These are phyloP conservation scores for Dunaliella primolecta DNA, from an alignment of 139 green algal genomes.

Conservation along the genomic window DNA sequence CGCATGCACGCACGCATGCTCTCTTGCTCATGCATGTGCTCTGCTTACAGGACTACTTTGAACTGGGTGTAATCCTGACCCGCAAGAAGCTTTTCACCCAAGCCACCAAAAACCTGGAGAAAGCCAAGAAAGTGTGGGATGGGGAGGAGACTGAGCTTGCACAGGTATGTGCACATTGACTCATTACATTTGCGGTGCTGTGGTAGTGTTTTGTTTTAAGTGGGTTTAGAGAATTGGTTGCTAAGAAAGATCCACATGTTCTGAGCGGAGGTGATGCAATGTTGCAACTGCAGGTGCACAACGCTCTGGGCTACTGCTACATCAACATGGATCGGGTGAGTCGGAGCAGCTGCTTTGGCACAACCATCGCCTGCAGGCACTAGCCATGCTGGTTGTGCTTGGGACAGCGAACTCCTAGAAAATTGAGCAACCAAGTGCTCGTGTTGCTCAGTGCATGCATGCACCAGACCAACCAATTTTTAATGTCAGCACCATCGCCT, in stretches of 20 bases:
- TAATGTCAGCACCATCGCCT: no score
- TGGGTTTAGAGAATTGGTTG: neutral
- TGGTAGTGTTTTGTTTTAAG: no score
- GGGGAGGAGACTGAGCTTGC: slow-evolving; percentile 89
- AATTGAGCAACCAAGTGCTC: no score
- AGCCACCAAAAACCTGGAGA: slow-evolving; percentile 89
- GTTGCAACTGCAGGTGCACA: slow-evolving; percentile 89
- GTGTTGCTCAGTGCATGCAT: no score
- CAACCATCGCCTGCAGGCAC: neutral
- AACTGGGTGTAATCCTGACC: slow-evolving; percentile 94
- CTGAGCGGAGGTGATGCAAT: neutral
- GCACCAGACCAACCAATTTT: neutral
- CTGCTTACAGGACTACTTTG: slow-evolving; percentile 85
- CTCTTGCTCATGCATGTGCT: neutral
- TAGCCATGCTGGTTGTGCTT: neutral
- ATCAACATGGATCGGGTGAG: slow-evolving; percentile 79
- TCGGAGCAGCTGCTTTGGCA: neutral
- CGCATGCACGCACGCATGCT: no score
- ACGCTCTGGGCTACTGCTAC: slow-evolving; percentile 95
- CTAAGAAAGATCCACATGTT: neutral
- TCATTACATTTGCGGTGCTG: no score
- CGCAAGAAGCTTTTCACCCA: slow-evolving; percentile 97
- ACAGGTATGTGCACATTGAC: no score
- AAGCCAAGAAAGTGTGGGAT: slow-evolving; percentile 88
- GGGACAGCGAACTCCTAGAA: no score